Conservation (phyloP, 176 grass and related monocot genomes). For the Hsuehochloa calcarea region DNA sequence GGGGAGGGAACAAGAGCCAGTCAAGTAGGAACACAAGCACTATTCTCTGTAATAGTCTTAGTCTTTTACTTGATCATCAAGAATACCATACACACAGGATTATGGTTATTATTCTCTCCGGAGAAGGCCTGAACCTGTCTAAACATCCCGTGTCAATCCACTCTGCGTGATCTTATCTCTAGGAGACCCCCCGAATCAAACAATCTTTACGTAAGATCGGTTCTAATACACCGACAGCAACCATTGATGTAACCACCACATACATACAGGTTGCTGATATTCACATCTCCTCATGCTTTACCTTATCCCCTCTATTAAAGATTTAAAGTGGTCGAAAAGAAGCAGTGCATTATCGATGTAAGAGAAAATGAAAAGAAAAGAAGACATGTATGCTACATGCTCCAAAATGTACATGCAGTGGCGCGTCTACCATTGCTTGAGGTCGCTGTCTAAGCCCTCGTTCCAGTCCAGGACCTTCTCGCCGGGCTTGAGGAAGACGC, state of each 20-base stretch:
- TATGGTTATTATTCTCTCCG: no score
- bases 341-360: background rate
- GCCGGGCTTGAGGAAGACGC: slow-evolving; percentile 40
- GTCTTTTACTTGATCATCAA: no score
- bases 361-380: background rate
- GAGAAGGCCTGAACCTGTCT: no score
- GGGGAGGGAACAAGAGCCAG: no score
- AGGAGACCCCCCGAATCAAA: no score
- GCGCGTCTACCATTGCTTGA: slow-evolving; percentile 40
- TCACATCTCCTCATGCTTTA: background rate
- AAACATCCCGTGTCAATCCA: no score
- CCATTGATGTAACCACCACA: background rate
- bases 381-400: background rate
- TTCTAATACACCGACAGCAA: no score
- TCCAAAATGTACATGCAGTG: background rate
- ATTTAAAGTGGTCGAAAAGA: background rate
- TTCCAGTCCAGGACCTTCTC: slow-evolving; percentile 56
- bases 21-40: no score
- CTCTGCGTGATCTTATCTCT: no score
- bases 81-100: no score
- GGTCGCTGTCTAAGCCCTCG: slow-evolving; percentile 47
- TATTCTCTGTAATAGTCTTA: no score
- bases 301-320: background rate
- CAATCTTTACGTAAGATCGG: no score
- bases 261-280: background rate